A percentile compares a stretch with the other conserved stretches of the same genome.
phyloP scores from a whole-genome alignment of 176 grass and related monocot species.

The Triticum dicoccoides region DNA sequence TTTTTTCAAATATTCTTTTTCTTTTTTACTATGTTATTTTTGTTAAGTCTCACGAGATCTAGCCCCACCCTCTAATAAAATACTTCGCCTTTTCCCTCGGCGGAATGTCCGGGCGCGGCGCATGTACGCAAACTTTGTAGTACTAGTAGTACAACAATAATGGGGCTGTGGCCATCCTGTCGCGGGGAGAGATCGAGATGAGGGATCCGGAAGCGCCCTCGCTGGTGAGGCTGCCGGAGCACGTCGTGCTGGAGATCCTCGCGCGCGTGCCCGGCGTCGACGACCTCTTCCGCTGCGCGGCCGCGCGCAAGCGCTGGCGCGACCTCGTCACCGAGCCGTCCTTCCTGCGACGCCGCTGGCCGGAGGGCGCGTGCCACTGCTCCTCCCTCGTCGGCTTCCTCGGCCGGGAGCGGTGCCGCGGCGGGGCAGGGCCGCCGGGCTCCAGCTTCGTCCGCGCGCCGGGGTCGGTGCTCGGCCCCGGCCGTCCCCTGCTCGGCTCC shows the following conservation, averaged over 20 bases:
- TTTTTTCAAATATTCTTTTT: too few relatives aligned
- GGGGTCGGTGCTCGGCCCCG: not conserved
- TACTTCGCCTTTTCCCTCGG: too few relatives aligned
- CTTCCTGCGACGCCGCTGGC: not conserved
- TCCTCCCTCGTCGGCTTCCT: conserved; percentile 1
- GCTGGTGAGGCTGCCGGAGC: not conserved
- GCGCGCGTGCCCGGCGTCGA: not conserved
- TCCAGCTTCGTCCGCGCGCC: not conserved
- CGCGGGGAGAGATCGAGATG: not conserved
- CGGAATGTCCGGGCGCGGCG: too few relatives aligned
- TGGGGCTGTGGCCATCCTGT: not conserved
- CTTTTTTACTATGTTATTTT: too few relatives aligned
- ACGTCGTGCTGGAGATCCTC: not conserved
- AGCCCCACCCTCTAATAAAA: too few relatives aligned
- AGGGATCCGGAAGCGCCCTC: not conserved
- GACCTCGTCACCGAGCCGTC: not conserved
- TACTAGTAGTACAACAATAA: not conserved
- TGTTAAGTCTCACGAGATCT: too few relatives aligned
- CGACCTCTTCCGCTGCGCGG: conserved; percentile 15
- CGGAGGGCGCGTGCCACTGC: not conserved
- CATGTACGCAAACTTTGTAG: too few relatives aligned
- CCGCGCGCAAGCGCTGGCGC: conserved; percentile 1
- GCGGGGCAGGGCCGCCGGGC: not conserved
- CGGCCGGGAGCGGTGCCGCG: not conserved
- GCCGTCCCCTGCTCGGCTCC: not conserved